Percentiles rank a stretch among this genome's conserved stretches.
Evolutionary conservation across 1,284 basidiomycete genomes (phyloP).

Genomic region (Trichosporon sp.): DNA sequence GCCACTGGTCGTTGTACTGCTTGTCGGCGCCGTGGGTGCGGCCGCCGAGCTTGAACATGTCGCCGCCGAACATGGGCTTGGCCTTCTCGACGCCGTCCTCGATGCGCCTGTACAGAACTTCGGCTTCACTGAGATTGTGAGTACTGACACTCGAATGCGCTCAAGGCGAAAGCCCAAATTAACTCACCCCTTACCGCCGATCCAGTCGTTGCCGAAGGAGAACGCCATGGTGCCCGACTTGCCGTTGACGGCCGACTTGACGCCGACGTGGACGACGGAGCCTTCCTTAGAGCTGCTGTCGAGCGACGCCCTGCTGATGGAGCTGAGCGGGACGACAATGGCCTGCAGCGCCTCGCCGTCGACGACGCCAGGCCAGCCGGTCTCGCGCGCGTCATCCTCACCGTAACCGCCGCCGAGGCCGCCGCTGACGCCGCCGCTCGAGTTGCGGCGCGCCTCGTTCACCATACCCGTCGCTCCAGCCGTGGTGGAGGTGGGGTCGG

Average conservation of each 20-base stretch:
- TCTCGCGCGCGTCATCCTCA: conserved; percentile 32
- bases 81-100: conserved; percentile 21
- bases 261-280: conserved; percentile 14
- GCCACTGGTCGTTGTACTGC: conserved; percentile 28
- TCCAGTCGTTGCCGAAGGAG: conserved; percentile 54
- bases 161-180: too few species aligned
- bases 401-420: not conserved
- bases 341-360: conserved; percentile 41
- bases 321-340: conserved; percentile 40
- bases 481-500: not conserved
- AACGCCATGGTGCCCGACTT: conserved; percentile 48
- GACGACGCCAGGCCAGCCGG: conserved; percentile 47
- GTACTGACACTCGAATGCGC: not conserved
- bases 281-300: conserved; percentile 19
- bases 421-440: conserved; percentile 17
- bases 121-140: conserved; percentile 21
- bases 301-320: conserved; percentile 32
- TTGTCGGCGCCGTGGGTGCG: conserved; percentile 32
- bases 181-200: conserved; percentile 53
- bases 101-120: conserved; percentile 25
- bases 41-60: conserved; percentile 42
- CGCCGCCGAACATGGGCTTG: conserved; percentile 35
- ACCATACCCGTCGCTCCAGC: not conserved
- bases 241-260: conserved; percentile 25
- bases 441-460: not conserved